Percentiles rank a stretch among this genome's conserved stretches.
Conservation (phyloP, 352 stramenopile genomes). For the Pythium volutum region DNA sequence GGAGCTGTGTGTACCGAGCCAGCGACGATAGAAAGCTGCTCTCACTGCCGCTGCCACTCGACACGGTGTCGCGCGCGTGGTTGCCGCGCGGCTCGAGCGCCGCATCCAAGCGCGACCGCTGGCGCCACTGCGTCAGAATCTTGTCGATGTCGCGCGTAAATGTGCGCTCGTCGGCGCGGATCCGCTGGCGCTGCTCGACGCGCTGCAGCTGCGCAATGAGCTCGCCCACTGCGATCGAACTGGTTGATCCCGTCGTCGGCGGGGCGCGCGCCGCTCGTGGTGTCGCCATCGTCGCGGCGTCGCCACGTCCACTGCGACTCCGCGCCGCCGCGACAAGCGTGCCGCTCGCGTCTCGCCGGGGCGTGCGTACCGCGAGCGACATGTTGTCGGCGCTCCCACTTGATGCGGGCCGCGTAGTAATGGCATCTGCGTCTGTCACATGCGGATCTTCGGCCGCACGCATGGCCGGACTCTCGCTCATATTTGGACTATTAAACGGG, state of each 20-base stretch:
- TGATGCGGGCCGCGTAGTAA: neutral
- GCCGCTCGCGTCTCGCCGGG: neutral
- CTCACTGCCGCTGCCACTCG: slow-evolving; percentile 13
- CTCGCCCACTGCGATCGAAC: slow-evolving; percentile 25
- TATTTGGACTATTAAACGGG: neutral
- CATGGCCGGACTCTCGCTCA: neutral
- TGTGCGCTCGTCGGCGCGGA: slow-evolving; percentile 53
- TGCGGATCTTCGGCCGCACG: neutral
- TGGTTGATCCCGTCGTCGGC: neutral
- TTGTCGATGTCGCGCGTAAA: slow-evolving; percentile 72
- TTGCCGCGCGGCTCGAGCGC: neutral
- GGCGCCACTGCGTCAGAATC: slow-evolving; percentile 29
- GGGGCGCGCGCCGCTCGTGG: neutral
- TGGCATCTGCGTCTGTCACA: neutral
- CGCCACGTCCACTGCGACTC: neutral
- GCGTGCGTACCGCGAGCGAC: neutral
- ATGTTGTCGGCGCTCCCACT: neutral
- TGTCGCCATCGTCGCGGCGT: neutral
- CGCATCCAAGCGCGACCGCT: neutral
- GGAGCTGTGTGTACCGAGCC: neutral
- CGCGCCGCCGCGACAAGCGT: slow-evolving; percentile 10
- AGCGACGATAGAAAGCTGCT: slow-evolving; percentile 12
- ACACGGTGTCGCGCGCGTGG: neutral
- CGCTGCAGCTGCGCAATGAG: slow-evolving; percentile 58
- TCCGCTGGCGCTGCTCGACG: slow-evolving; percentile 61